phyloP scores from a whole-genome alignment of 139 green algal species.

The Micromonas pusilla region DNA sequence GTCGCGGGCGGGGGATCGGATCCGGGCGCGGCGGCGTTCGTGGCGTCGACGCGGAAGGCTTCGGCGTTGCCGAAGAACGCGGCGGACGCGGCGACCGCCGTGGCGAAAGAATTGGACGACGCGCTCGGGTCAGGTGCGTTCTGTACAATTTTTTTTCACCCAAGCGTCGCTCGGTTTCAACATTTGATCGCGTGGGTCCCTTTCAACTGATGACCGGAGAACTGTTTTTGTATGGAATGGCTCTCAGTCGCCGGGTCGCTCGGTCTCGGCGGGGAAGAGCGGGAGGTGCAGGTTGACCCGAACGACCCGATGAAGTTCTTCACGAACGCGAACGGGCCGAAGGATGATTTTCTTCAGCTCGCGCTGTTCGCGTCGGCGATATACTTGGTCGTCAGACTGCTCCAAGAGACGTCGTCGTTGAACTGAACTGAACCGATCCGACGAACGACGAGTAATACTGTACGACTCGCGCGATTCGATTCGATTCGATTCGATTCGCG shows the following conservation, averaged over 20 bases:
- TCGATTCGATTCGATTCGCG: no score
- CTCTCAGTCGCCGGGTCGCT: no score
- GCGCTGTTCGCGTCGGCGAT: background rate
- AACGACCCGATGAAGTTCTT: constrained; percentile 27
- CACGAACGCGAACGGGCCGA: background rate
- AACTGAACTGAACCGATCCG: no score
- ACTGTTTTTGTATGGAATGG: no score
- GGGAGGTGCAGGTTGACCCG: background rate
- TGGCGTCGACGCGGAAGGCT: constrained; percentile 16
- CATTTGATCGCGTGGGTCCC: no score
- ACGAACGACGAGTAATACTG: no score
- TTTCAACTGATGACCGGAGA: no score
- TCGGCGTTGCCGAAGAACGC: constrained; percentile 6
- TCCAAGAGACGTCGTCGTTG: background rate
- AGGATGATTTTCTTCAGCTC: constrained; percentile 3
- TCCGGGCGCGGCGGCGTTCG: background rate
- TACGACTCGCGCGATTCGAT: no score
- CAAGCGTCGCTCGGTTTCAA: no score
- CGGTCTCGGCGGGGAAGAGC: background rate
- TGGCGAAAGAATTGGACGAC: background rate
- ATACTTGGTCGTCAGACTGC: background rate
- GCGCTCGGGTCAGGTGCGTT: background rate
- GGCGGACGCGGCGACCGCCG: background rate
- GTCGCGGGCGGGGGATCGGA: background rate
- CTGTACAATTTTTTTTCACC: no score